Conservation (phyloP, 305 asterid genomes). For the Fraxinus sp. region DNA sequence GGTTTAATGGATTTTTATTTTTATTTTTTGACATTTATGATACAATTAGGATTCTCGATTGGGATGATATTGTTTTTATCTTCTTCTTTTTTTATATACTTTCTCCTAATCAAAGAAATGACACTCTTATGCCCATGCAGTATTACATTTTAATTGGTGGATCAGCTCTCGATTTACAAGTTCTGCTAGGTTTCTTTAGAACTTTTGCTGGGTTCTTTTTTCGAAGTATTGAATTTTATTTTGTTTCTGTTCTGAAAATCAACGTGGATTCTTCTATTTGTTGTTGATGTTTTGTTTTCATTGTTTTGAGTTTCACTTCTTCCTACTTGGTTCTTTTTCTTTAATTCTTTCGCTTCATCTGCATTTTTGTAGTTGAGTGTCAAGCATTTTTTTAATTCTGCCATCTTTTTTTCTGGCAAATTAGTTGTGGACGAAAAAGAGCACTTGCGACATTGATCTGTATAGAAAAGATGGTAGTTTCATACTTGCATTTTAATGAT, state of each 20-base stretch:
- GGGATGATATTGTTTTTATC: background rate
- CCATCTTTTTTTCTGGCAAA: background rate
- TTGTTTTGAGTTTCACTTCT: background rate
- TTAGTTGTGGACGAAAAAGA: background rate
- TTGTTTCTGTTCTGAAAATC: background rate
- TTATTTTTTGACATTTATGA: background rate
- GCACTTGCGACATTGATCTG: background rate
- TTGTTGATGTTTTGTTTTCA: background rate
- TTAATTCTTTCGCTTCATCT: background rate
- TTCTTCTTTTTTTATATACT: background rate
- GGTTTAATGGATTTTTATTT: slow-evolving; percentile 14
- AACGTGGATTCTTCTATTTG: background rate
- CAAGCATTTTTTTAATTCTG: background rate
- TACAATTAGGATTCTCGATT: slow-evolving; percentile 8
- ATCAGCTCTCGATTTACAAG: background rate
- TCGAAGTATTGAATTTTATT: background rate
- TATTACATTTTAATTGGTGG: background rate
- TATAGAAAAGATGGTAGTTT: background rate
- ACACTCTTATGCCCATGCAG: background rate
- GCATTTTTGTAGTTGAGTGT: background rate
- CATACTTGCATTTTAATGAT: background rate
- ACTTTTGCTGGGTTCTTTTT: background rate
- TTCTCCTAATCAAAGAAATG: background rate
- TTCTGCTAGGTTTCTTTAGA: background rate
- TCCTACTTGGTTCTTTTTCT: background rate